phyloP scores from a whole-genome alignment of 257 asterid species.

The Solanum pimpinellifolium region DNA sequence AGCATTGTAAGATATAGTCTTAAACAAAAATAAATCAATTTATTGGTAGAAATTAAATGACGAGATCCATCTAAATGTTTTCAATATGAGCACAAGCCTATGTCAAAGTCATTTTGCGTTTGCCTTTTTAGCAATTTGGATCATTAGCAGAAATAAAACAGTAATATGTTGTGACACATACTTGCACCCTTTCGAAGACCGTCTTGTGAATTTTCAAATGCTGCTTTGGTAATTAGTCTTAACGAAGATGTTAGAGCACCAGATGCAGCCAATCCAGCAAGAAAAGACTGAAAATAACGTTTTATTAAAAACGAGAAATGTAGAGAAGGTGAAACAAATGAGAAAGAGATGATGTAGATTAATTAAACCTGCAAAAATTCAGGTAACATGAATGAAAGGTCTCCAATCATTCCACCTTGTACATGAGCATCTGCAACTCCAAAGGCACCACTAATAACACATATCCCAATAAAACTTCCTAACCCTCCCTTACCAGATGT shows the following conservation, averaged over 20 bases:
- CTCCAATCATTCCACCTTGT: conserved; percentile 49
- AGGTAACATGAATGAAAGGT: conserved; percentile 33
- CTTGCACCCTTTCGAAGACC: conserved; percentile 37
- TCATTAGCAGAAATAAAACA: neutral
- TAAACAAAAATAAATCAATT: neutral
- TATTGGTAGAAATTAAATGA: neutral
- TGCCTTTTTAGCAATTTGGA: neutral
- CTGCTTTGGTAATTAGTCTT: conserved; percentile 32
- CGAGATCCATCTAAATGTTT: neutral
- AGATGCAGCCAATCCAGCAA: conserved; percentile 36
- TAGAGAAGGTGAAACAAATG: neutral
- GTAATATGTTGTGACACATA: neutral
- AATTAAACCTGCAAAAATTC: conserved; percentile 24
- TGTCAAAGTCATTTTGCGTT: neutral
- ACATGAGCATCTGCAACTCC: conserved; percentile 44
- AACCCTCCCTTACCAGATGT: conserved; percentile 33
- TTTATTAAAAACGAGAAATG: neutral
- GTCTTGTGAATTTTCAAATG: conserved; percentile 19
- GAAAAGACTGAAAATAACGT: conserved; percentile 18
- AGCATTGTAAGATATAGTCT: neutral
- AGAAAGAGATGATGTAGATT: neutral
- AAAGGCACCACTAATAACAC: conserved; percentile 26
- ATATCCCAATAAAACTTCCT: conserved; percentile 24
- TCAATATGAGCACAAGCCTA: no score
- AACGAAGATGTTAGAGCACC: conserved; percentile 32